phyloP scores from a whole-genome alignment of 2,329 filamentous ascomycete genomes.

The Ambrosiella xylebori region DNA sequence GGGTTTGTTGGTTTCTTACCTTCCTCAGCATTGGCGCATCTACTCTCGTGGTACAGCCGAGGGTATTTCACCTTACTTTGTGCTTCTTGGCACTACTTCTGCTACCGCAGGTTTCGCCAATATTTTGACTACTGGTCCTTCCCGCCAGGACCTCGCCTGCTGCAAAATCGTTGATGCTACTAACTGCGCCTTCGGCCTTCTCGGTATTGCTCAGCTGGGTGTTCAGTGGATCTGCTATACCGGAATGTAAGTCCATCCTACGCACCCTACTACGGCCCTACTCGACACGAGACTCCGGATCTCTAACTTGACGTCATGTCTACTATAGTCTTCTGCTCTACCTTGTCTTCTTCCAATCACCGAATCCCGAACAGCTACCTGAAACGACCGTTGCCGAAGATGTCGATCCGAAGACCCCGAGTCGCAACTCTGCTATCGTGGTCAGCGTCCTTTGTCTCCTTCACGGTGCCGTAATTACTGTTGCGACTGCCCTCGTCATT shows the following conservation, averaged over 20 bases:
- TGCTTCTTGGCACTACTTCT: constrained; percentile 82
- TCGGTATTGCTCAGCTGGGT: constrained; percentile 82
- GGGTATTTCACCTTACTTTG: constrained; percentile 88
- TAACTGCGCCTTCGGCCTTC: constrained; percentile 67
- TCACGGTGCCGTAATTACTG: constrained; percentile 54
- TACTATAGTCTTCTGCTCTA: constrained; percentile 66
- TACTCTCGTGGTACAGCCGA: constrained; percentile 71
- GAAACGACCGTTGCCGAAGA: constrained; percentile 26
- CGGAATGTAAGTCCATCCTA: constrained; percentile 52
- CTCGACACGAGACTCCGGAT: background rate
- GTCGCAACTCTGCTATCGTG: constrained; percentile 58
- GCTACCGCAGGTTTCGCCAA: constrained; percentile 82
- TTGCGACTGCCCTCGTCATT: constrained; percentile 52
- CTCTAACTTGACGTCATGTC: background rate
- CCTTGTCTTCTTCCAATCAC: constrained; percentile 75
- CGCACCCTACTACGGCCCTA: background rate
- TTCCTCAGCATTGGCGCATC: constrained; percentile 89
- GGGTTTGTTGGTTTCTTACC: constrained; percentile 80
- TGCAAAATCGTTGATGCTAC: constrained; percentile 67
- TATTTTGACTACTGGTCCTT: constrained; percentile 74
- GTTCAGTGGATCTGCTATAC: constrained; percentile 86
- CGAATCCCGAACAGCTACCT: constrained; percentile 22
- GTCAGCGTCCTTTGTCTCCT: constrained; percentile 57
- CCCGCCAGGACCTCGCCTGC: constrained; percentile 66
- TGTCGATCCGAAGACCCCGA: constrained; percentile 36